phyloP scores from a whole-genome alignment of 2,329 filamentous ascomycete genomes.

The Colletotrichum sp. region DNA sequence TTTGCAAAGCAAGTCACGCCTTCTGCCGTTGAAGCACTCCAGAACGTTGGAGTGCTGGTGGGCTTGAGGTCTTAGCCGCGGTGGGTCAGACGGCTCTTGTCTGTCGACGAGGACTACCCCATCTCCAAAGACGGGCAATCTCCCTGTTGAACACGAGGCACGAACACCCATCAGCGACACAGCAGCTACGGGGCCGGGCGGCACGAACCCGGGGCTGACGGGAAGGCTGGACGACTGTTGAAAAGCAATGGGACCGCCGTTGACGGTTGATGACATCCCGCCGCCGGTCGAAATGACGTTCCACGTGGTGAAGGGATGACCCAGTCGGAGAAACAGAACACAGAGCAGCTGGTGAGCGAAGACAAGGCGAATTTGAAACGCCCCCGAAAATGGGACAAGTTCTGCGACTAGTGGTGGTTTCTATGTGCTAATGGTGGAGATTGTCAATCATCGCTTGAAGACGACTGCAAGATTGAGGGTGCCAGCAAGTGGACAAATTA shows the following conservation, averaged over 20 bases:
- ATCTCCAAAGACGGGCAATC: neutral
- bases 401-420: neutral
- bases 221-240: neutral
- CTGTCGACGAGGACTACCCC: neutral
- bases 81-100: neutral
- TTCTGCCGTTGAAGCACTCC: neutral
- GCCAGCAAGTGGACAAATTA: neutral
- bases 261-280: neutral
- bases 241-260: neutral
- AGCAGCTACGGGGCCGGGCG: slow-evolving; percentile 14
- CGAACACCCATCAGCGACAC: neutral
- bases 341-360: neutral
- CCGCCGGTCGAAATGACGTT: neutral
- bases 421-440: neutral
- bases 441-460: neutral
- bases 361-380: neutral
- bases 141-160: neutral
- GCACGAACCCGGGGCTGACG: slow-evolving; percentile 5
- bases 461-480: neutral
- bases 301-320: slow-evolving; percentile 3
- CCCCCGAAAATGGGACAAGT: neutral
- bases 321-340: neutral
- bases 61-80: neutral
- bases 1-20: neutral
- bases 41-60: neutral